Evolutionary conservation across 176 grass and related monocot genomes (phyloP).

Genomic region (Carex pumila): DNA sequence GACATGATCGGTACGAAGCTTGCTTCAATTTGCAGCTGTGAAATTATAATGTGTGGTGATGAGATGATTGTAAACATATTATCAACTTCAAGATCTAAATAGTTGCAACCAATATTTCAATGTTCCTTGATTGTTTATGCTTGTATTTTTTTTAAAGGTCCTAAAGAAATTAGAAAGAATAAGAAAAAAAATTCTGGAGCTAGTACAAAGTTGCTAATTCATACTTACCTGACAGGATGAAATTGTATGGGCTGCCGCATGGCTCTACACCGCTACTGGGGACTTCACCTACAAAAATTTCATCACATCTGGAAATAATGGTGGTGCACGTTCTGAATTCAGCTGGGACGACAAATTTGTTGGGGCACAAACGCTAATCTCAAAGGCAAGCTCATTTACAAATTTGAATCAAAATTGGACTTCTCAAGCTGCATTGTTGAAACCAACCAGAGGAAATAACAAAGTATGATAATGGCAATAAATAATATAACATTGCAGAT

Average conservation of each 20-base stretch:
- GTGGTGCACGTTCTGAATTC: slow-evolving; percentile 28
- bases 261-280: slow-evolving; percentile 59
- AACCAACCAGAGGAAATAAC: background rate
- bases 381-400: slow-evolving; percentile 41
- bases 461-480: background rate
- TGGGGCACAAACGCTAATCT: slow-evolving; percentile 51
- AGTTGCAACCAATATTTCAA: background rate
- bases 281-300: slow-evolving; percentile 27
- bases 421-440: background rate
- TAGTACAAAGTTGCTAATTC: background rate
- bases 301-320: slow-evolving; percentile 26
- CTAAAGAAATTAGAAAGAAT: background rate
- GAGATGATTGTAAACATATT: background rate
- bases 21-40: background rate
- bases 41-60: background rate
- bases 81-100: background rate
- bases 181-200: background rate
- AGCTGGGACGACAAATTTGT: slow-evolving; percentile 71
- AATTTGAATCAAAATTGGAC: background rate
- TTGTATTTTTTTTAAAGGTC: background rate
- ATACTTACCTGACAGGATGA: slow-evolving; percentile 46
- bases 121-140: background rate
- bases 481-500: slow-evolving; percentile 24
- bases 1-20: background rate
- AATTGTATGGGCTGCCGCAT: slow-evolving; percentile 57